Evolutionary conservation across 192 early-diverging fungal genomes (phyloP).

Genomic region (Lobosporangium transversale): DNA sequence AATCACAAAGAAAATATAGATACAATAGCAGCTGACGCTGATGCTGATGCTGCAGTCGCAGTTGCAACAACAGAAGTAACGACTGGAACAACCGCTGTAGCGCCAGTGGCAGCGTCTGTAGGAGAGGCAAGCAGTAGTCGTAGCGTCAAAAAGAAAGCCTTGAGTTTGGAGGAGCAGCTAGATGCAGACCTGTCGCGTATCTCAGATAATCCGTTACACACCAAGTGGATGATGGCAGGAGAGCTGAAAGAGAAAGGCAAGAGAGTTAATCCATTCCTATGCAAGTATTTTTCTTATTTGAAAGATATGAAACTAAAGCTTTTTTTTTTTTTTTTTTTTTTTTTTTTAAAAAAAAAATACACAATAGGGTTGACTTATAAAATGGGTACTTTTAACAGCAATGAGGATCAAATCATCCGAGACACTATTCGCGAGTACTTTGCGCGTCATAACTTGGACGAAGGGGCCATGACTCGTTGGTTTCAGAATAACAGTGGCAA

Average conservation of each 20-base stretch:
- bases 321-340: background rate
- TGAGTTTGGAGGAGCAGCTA: conserved; percentile 15
- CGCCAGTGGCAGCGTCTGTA: too few relatives aligned
- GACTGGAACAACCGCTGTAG: too few relatives aligned
- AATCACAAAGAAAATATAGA: background rate
- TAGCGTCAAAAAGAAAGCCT: background rate
- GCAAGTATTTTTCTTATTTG: background rate
- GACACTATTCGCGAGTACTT: conserved; percentile 39
- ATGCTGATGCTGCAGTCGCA: too few relatives aligned
- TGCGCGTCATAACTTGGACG: conserved; percentile 4
- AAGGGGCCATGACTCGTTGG: conserved; percentile 5
- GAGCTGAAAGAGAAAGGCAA: conserved; percentile 36
- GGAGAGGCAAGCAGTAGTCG: background rate
- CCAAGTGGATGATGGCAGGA: conserved; percentile 31
- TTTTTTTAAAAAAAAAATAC: background rate
- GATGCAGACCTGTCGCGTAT: conserved; percentile 1
- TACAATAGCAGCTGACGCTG: too few relatives aligned
- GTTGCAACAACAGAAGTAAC: background rate
- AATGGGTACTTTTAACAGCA: conserved; percentile 14
- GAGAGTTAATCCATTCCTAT: background rate
- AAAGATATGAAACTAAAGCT: background rate
- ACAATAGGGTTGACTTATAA: conserved; percentile 18
- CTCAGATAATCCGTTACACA: conserved; percentile 15
- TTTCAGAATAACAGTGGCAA: conserved; percentile 2
- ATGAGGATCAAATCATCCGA: conserved; percentile 22